These are phyloP conservation scores for Boeremia lycopersici DNA, from an alignment of 2,329 filamentous ascomycete genomes.

Conservation along the genomic window DNA sequence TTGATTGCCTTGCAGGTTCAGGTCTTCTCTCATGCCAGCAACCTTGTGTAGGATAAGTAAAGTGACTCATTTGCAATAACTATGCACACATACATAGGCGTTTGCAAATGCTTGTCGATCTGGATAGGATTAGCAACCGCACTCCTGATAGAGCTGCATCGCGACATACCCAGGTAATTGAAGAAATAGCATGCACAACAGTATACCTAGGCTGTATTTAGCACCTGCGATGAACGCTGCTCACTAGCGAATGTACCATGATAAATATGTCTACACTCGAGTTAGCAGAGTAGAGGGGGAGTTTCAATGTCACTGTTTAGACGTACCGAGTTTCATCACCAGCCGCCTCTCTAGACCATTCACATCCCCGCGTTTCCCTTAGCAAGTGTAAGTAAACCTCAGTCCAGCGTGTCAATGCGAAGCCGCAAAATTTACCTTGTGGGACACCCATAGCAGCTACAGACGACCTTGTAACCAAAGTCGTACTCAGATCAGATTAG, in stretches of 20 bases:
- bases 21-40: slow-evolving; percentile 30
- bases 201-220: slow-evolving; percentile 16
- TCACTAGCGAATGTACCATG: neutral
- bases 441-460: neutral
- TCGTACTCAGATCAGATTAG: neutral
- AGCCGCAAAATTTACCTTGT: neutral
- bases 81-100: neutral
- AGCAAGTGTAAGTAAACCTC: slow-evolving; percentile 19
- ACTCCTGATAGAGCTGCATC: neutral
- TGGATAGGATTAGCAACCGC: neutral
- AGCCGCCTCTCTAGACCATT: slow-evolving; percentile 1
- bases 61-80: too few relatives aligned
- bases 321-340: slow-evolving; percentile 10
- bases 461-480: neutral
- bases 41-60: slow-evolving; percentile 4
- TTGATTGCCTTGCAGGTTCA: slow-evolving; percentile 30
- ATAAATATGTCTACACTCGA: neutral
- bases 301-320: neutral
- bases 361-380: slow-evolving; percentile 31
- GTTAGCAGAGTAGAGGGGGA: neutral
- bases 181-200: slow-evolving; percentile 36
- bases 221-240: neutral
- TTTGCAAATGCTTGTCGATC: slow-evolving; percentile 7
- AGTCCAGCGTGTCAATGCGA: neutral
- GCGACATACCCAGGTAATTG: slow-evolving; percentile 32